Base-by-base conservation (phyloP, 768 basidiomycete species). In the Boletus pseudo-olivaceus region DNA sequence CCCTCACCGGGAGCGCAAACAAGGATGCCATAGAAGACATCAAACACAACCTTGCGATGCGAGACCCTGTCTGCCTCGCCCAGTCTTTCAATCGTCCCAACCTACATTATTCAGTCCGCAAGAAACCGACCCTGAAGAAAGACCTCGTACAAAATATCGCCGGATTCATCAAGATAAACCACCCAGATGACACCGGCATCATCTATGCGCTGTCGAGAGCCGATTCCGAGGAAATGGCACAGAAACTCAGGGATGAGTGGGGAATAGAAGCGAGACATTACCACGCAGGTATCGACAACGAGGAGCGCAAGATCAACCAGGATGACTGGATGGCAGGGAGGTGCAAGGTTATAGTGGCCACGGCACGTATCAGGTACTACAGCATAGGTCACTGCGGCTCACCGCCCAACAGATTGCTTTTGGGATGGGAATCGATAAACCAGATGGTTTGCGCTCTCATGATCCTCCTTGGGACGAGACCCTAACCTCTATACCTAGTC, bases 1-100 rank as follows among this genome's bases (percentile, higher is more conserved):
- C 97, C 0, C 78, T 98, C 43, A 99, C 97, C 0, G 97, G 94
- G 7, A 99, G 96, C 1, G 97, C 96, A 4, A 93, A 91, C 64
- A 75, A 79, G 38, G 78, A 84, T 49, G 87, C 88, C 1, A 79
- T 88, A 42, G 77, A 82, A 20, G 94, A 98, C 70, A 90, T 99
- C 63, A 80, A 87, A 49, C 67, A 75, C 17, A 83, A 82, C 12
- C 82, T 98, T 9, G 73, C 80, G 26, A 80, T 98, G 54, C 66
- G 64, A 20, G 81, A 84, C 49, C 77, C 79, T 10, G 76, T 81
- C 23, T 69, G 56, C 47, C 79, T 96, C 51, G 79, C 75, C 3
- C 88, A 92, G 62, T 95, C 94, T 0, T 97, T 97, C 75, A 98
- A 99, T 64, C 87, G 97, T 5, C 78, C 85, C n/a, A 99, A 99